phyloP scores from a whole-genome alignment of 75 land plant genomes.

The Cryptomeria japonica region DNA sequence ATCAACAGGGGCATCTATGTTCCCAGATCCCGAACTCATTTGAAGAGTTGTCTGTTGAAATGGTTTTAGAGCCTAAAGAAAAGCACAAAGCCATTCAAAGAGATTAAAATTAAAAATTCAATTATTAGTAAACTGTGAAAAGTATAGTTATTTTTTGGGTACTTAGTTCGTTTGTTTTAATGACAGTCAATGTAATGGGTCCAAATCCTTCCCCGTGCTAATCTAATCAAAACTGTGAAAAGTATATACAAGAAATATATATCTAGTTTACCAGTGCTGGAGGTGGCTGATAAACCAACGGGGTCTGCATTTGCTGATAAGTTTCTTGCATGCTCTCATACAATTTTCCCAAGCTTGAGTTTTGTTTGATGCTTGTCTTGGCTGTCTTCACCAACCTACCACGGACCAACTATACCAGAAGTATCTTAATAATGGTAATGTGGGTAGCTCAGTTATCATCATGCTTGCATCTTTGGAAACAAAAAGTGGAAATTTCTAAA shows the following conservation, averaged over 20 bases:
- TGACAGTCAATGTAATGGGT: too few species aligned
- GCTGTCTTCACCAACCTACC: conserved; percentile 67
- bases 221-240: too few species aligned
- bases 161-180: too few species aligned
- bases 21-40: conserved; percentile 50
- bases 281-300: conserved; percentile 58
- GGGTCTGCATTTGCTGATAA: conserved; percentile 83
- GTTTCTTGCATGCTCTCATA: conserved; percentile 87
- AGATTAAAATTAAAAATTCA: not conserved
- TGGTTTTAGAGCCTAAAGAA: conserved; percentile 60
- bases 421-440: not conserved
- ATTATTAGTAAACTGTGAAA: not conserved
- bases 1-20: conserved; percentile 65
- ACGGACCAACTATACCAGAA: conserved; percentile 62
- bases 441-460: not conserved
- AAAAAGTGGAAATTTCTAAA: not conserved
- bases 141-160: too few species aligned
- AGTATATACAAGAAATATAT: not conserved
- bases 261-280: conserved; percentile 33
- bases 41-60: conserved; percentile 59
- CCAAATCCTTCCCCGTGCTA: too few species aligned
- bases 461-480: not conserved
- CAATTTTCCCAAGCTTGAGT: conserved; percentile 63
- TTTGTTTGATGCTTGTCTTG: conserved; percentile 48
- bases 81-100: not conserved